Evolutionary conservation across 352 stramenopile genomes (phyloP), one percentile per base, ranked within the genome.

Genomic region (Globisporangium solare): DNA sequence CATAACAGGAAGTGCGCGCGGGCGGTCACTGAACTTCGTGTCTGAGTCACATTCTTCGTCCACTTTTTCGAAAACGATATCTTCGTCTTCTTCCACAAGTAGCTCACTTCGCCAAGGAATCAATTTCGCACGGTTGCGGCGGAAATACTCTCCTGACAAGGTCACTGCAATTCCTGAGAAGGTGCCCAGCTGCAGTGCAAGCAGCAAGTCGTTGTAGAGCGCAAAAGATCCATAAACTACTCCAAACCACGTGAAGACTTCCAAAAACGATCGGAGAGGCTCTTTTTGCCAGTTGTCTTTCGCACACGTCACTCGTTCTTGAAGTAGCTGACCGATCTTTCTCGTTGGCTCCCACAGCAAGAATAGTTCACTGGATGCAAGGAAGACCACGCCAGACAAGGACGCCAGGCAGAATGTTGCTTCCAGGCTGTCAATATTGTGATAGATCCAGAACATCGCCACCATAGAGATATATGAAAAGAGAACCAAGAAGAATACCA

Each of bases 361-460:
- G 18, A 90, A 92, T 18, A 94, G 53, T 18, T 94, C 82, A 46
- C 80, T 92, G 17, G 81, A 81, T 3, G 83, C 82, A 47, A 92
- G 54, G 63, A 94, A 94, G 40, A 92, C 73, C 31, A 94, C 76
- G 0, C 85, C 85, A 15, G 85, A 75, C 5, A 94, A 67, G 4
- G 80, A 92, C 2, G 85, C 83, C 6, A 94, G 54, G 43, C 79
- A 90, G 57, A 94, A 94, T 5, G 85, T 84, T 3, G 84, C 80
- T 64, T 94, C 85, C 54, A 94, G 88, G 50, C 75, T 91, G 51
- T 90, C 78, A 37, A 92, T 90, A 68, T 92, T 82, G 50, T 86
- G 78, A 56, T 94, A 94, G 50, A 94, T 94, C 50, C 71, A 88
- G 20, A 87, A 67, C 14, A 94, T 58, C 10, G 75, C 86, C 24